Base-by-base conservation (phyloP, 2,329 filamentous ascomycete genomes). In the Cryphonectria nitschkei region DNA sequence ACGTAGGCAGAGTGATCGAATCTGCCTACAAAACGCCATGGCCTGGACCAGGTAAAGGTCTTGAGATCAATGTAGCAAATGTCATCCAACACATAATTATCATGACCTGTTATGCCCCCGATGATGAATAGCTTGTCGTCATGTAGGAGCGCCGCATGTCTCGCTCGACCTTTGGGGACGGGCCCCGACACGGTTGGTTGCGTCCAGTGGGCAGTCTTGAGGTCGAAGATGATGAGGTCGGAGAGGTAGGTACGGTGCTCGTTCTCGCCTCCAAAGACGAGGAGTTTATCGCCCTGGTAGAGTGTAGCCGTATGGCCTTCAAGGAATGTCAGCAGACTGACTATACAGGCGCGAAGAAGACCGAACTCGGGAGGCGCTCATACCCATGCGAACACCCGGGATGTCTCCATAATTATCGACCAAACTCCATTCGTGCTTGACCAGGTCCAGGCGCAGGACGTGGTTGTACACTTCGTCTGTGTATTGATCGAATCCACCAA, bases 381-480 rank as follows among this genome's bases (percentile, higher is more conserved):
- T 86, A 94, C 95, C 95, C 96, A 98, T 98, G 75, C 95, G 90
- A 65, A 98, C 95, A 19, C 95, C 95, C 5, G 95, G 95, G 74
- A 98, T 98, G 81, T 98, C 95, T 46, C 96, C 96, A 84, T 97
- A 99, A 81, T 99, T 99, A 82, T 98, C 96, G 29, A 99, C 95
- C 66, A 99, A 84, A 75, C 90, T 96, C 96, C 96, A 99, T 80
- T 96, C 93, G 75, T 96, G 90, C 73, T 92, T 95, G 73, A 92
- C 87, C 74, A 99, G 87, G 80, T 99, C 95, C 67, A 99, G 84
- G 76, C 90, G 91, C 74, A 99, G 85, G 58, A 99, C 96, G 83
- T 99, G 96, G 79, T 99, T 99, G 83, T 99, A 99, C 26, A 99
- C 93, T 84, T 99, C 96, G 80, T 99, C 96, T 0, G 96, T 99